Conservation (phyloP, 2,329 filamentous ascomycete genomes). For the Penicillium sp. region DNA sequence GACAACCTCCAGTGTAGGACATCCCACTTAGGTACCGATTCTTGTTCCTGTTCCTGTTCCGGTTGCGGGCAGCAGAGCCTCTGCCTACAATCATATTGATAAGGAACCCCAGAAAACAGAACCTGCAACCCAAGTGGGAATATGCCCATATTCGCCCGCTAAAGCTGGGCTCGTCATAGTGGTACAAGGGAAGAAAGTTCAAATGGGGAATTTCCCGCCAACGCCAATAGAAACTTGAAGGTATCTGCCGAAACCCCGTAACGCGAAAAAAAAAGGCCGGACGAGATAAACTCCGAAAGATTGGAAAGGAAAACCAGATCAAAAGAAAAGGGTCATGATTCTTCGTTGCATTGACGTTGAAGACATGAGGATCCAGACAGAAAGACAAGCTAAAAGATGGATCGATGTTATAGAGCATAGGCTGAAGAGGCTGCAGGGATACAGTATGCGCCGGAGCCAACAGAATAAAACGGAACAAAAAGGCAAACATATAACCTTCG, state of each 20-base stretch:
- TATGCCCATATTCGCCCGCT: background rate
- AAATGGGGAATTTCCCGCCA: constrained; percentile 5
- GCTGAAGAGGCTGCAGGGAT: constrained; percentile 16
- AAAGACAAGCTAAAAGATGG: constrained; percentile 28
- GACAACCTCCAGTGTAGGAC: constrained; percentile 1
- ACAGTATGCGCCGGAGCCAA: constrained; percentile 20
- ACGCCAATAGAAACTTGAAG: constrained; percentile 5
- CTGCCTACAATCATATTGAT: background rate
- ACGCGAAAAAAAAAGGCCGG: constrained; percentile 11
- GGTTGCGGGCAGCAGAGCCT: background rate
- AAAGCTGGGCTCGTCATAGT: constrained; percentile 5
- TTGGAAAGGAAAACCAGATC: constrained; percentile 12
- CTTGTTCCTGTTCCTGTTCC: background rate
- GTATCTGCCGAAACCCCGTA: background rate
- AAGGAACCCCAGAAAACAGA: background rate
- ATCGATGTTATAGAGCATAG: constrained; percentile 11
- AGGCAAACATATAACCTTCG: constrained; percentile 1
- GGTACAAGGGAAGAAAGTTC: constrained; percentile 6
- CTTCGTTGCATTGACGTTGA: constrained; percentile 42
- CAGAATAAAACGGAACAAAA: constrained; percentile 2
- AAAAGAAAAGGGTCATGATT: constrained; percentile 35
- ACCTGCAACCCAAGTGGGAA: background rate
- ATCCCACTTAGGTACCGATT: background rate
- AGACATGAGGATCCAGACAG: constrained; percentile 30
- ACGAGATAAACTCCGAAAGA: constrained; percentile 10